Evolutionary conservation across 2,329 filamentous ascomycete species (phyloP).

Genomic region (Drechslera avenae): DNA sequence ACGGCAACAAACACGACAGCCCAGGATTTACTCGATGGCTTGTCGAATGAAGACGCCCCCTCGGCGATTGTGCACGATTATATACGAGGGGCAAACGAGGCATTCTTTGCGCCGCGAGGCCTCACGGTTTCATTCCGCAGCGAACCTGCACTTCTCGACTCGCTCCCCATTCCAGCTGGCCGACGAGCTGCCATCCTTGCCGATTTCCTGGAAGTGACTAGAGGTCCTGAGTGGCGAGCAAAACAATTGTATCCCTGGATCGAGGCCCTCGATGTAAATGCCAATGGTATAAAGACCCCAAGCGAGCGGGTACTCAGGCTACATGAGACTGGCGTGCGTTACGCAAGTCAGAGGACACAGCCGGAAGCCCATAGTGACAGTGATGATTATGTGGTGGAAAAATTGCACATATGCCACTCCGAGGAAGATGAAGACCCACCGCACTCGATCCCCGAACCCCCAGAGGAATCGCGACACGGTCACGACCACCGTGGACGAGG

Average conservation of each 20-base stretch:
- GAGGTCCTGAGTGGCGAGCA: constrained; percentile 25
- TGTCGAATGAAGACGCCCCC: background rate
- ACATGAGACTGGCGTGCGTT: constrained; percentile 23
- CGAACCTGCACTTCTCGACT: constrained; percentile 27
- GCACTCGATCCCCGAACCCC: constrained; percentile 30
- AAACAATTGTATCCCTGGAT: constrained; percentile 38
- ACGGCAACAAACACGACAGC: constrained; percentile 15
- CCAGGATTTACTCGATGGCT: constrained; percentile 10
- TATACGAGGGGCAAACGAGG: constrained; percentile 35
- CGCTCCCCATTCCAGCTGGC: constrained; percentile 30
- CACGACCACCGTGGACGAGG: constrained; percentile 2
- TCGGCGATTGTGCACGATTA: constrained; percentile 30
- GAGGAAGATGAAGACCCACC: constrained; percentile 27
- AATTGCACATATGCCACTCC: background rate
- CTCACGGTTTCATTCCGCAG: constrained; percentile 34
- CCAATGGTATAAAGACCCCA: constrained; percentile 16
- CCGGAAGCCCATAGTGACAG: background rate
- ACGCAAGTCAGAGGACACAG: constrained; percentile 2
- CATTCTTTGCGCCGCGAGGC: constrained; percentile 41
- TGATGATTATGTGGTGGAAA: constrained; percentile 1
- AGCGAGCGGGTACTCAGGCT: constrained; percentile 21
- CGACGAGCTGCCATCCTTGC: constrained; percentile 28
- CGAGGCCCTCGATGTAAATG: constrained; percentile 31
- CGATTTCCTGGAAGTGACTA: constrained; percentile 19
- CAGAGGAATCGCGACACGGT: background rate